Percentiles rank a stretch among this genome's conserved stretches.
These are phyloP conservation scores for Linderniella brevidens DNA, from an alignment of 257 asterid species.

Conservation along the genomic window DNA sequence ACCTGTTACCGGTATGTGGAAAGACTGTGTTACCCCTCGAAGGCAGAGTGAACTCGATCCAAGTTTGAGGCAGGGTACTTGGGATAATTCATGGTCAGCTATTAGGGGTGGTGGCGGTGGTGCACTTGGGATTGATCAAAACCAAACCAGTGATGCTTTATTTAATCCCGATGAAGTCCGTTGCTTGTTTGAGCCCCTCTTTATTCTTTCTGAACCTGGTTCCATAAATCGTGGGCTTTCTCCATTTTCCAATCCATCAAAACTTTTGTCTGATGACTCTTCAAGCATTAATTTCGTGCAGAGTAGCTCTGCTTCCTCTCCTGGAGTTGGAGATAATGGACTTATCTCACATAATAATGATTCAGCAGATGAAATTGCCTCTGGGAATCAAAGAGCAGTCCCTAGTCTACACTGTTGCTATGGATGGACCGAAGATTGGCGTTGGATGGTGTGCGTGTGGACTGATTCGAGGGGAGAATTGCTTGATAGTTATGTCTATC, in stretches of 20 bases:
- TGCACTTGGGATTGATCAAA: conserved; percentile 55
- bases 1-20: conserved; percentile 81
- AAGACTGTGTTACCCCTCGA: conserved; percentile 73
- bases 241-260: conserved; percentile 55
- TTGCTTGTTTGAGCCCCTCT: conserved; percentile 90
- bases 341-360: conserved; percentile 45
- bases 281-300: conserved; percentile 56
- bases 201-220: conserved; percentile 89
- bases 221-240: conserved; percentile 74
- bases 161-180: conserved; percentile 52
- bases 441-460: conserved; percentile 97
- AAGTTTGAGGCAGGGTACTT: conserved; percentile 64
- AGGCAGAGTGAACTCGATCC: conserved; percentile 86
- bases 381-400: conserved; percentile 56
- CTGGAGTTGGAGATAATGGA: conserved; percentile 64
- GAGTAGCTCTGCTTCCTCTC: conserved; percentile 32
- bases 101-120: conserved; percentile 67
- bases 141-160: conserved; percentile 45
- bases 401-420: conserved; percentile 96
- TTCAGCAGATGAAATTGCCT: conserved; percentile 53
- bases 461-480: conserved; percentile 96
- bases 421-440: conserved; percentile 99
- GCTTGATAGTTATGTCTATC: conserved; percentile 82
- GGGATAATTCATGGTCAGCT: conserved; percentile 96
- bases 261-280: conserved; percentile 57